Base-by-base conservation (phyloP, 495 filamentous ascomycete genomes). In the Aspergillus haitiensis region DNA sequence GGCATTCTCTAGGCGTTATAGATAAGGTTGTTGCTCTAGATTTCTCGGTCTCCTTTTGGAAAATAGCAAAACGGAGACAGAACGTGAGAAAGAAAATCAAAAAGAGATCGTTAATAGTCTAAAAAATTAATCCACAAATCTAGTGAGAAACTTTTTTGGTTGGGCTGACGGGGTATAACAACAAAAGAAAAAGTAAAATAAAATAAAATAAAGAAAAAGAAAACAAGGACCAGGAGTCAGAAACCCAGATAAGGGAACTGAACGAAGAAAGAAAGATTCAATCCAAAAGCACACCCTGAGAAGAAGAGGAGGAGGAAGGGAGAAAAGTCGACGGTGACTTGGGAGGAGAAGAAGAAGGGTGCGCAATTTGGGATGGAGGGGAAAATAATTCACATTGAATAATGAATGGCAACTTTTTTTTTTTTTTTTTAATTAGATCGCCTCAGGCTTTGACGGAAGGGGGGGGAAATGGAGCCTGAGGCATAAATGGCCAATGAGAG, bases 1-100 rank as follows among this genome's bases (percentile, higher is more conserved):
- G 88, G 88, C 88, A 90, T 91, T 65, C 63, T 83, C 62, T 66
- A 27, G 21, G 21, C 1, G 21, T 27, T 45, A 12, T 31, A 54
- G 59, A 60, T 55, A 34, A 32, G 35, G 40, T 35, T 37, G 27
- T 16, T 21, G 16, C 46, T 44, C n/a, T 36, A 21, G 13, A 13
- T 35, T 34, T 16, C 15, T 56, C 37, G 48, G 18, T 13, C 37
- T 37, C 11, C 44, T 35, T n/a, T 45, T 40, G 44, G 45, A 6
- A 11, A 9, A 9, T 27, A 9, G 21, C 44, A 16, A 27, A 34
- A 35, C 3, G 45, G 11, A 15, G 3, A 52, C 16, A 31, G 5
- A 32, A 35, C 15, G 39, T 13, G 39, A 31, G 34, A n/a, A n/a
- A 16, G 4, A 51, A 58, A 18, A 52, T 10, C 10, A n/a, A 37